phyloP scores from a whole-genome alignment of 176 grass and related monocot genomes.

The Ananas comosus region DNA sequence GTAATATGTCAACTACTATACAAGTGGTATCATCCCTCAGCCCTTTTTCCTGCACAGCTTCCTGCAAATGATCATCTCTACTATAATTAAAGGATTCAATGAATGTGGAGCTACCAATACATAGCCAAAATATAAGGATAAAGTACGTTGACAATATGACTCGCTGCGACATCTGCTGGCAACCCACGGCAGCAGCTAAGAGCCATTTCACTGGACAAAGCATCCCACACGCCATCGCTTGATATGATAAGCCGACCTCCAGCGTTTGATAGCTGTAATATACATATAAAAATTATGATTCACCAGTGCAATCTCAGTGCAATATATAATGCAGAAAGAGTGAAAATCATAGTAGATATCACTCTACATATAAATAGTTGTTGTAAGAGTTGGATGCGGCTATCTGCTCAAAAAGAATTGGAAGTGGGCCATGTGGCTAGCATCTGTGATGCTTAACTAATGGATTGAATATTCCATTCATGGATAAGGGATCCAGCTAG shows the following conservation, averaged over 20 bases:
- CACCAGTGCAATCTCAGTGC: constrained; percentile 8
- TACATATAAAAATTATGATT: constrained; percentile 17
- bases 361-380: too few relatives aligned
- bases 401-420: too few relatives aligned
- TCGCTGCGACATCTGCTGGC: constrained; percentile 51
- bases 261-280: constrained; percentile 69
- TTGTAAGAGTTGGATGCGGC: too few relatives aligned
- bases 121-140: constrained; percentile 10
- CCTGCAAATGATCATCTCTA: constrained; percentile 34
- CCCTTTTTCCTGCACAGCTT: constrained; percentile 68
- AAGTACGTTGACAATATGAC: constrained; percentile 80
- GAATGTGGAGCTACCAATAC: constrained; percentile 14
- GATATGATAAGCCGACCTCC: constrained; percentile 87
- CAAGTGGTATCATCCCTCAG: constrained; percentile 94
- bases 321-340: not conserved
- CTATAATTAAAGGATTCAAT: constrained; percentile 12
- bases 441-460: too few relatives aligned
- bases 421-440: too few relatives aligned
- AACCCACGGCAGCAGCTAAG: constrained; percentile 62
- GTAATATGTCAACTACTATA: constrained; percentile 84
- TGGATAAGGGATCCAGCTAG: too few relatives aligned
- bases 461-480: too few relatives aligned
- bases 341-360: not conserved
- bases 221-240: constrained; percentile 98
- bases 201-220: constrained; percentile 67